phyloP scores from a whole-genome alignment of 768 basidiomycete species.

The Infundibulicybe gibba region DNA sequence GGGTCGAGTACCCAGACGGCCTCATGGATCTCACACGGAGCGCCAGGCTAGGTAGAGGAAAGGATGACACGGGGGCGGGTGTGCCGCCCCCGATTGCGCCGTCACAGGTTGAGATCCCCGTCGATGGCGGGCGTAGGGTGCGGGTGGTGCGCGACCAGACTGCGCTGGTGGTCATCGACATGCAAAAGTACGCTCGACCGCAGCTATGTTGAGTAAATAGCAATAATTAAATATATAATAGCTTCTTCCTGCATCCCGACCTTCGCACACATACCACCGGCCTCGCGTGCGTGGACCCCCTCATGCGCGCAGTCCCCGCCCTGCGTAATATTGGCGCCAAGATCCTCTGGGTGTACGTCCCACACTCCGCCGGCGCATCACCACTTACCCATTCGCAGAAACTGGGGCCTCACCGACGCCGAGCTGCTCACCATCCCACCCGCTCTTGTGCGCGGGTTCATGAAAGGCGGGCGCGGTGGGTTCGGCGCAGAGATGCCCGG shows the following conservation, averaged over 20 bases:
- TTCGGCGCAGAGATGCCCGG: slow-evolving; percentile 54
- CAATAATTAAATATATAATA: slow-evolving; percentile 15
- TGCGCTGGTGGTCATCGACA: slow-evolving; percentile 65
- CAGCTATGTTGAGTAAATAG: neutral
- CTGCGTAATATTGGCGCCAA: slow-evolving; percentile 48
- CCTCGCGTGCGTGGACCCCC: slow-evolving; percentile 52
- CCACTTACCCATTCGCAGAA: slow-evolving; percentile 29
- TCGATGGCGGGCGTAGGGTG: slow-evolving; percentile 47
- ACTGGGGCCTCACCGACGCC: slow-evolving; percentile 69
- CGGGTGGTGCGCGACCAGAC: slow-evolving; percentile 45
- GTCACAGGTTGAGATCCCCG: slow-evolving; percentile 50
- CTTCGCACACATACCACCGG: slow-evolving; percentile 52
- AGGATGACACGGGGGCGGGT: slow-evolving; percentile 8
- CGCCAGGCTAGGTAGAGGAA: too few relatives aligned
- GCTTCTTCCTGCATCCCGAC: slow-evolving; percentile 65
- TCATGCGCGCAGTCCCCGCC: slow-evolving; percentile 43
- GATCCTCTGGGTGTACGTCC: slow-evolving; percentile 61
- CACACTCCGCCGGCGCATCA: neutral
- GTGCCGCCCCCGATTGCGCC: slow-evolving; percentile 24
- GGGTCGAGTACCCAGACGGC: slow-evolving; percentile 68
- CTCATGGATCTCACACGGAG: slow-evolving; percentile 56
- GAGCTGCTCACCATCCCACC: slow-evolving; percentile 63
- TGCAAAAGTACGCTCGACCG: slow-evolving; percentile 59
- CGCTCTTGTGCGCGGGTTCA: slow-evolving; percentile 51
- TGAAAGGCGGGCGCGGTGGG: slow-evolving; percentile 41